phyloP scores from a whole-genome alignment of 257 asterid genomes.

The Fraxinus americana region DNA sequence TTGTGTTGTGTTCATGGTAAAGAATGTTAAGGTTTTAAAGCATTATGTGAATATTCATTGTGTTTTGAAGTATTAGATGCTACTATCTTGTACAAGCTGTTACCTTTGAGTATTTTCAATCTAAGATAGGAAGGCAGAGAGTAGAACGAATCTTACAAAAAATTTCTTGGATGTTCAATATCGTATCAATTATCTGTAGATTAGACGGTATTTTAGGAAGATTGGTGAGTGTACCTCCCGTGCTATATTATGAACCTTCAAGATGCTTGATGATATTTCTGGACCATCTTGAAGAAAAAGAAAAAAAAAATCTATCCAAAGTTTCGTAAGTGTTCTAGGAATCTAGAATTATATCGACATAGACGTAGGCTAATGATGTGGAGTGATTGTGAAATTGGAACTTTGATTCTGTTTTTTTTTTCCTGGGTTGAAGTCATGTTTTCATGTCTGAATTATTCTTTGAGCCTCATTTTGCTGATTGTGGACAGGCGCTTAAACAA shows the following conservation, averaged over 20 bases:
- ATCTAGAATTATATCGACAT: background rate
- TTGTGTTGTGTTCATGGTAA: background rate
- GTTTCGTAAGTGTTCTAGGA: background rate
- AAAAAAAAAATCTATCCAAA: background rate
- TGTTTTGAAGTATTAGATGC: background rate
- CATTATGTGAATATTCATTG: background rate
- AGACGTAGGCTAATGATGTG: background rate
- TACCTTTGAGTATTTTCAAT: background rate
- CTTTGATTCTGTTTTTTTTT: background rate
- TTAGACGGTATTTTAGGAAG: background rate
- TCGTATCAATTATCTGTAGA: background rate
- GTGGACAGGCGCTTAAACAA: constrained; percentile 65
- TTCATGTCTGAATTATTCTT: background rate
- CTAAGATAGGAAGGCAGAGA: background rate
- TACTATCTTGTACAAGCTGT: background rate
- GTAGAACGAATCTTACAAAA: background rate
- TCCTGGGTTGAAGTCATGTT: background rate
- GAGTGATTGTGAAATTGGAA: background rate
- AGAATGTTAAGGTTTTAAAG: background rate
- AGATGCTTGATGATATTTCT: background rate
- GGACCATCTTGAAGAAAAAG: background rate
- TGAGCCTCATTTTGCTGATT: constrained; percentile 19
- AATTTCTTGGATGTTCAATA: background rate
- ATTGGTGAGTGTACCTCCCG: background rate
- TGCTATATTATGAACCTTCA: too few relatives aligned